Percentiles rank a stretch among this genome's conserved stretches.
Evolutionary conservation across 345 rosid species (phyloP).

Genomic region (Eucalyptus viminalis): DNA sequence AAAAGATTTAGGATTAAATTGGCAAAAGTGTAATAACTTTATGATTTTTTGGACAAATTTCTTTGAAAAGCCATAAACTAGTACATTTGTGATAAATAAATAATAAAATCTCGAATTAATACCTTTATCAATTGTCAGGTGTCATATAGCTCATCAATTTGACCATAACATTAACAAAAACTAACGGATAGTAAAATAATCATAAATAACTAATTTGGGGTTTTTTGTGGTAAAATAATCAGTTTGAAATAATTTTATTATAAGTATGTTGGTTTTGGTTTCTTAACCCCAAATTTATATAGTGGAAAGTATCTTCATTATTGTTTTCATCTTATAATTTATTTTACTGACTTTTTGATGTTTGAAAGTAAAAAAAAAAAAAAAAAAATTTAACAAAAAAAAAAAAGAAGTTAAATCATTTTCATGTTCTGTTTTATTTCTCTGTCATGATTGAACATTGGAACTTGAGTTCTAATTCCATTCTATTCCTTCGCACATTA

Average conservation of each 20-base stretch:
- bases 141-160: too few relatives aligned
- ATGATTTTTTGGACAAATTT: too few relatives aligned
- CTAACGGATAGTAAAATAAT: too few relatives aligned
- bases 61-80: too few relatives aligned
- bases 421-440: neutral
- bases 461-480: neutral
- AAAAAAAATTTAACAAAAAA: too few relatives aligned
- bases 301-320: neutral
- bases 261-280: rapidly evolving
- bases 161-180: too few relatives aligned
- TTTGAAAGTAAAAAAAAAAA: neutral
- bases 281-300: neutral
- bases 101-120: rapidly evolving
- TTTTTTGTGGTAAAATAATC: too few relatives aligned
- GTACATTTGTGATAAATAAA: too few relatives aligned
- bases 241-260: too few relatives aligned
- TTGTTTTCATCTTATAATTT: neutral
- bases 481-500: neutral
- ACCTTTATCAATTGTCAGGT: rapidly evolving
- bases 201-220: rapidly evolving
- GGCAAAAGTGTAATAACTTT: rapidly evolving
- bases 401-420: neutral
- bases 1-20: too few relatives aligned
- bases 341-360: neutral
- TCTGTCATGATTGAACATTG: neutral